Conservation (phyloP, 2,329 filamentous ascomycete genomes). For the Neonectria punicea region DNA sequence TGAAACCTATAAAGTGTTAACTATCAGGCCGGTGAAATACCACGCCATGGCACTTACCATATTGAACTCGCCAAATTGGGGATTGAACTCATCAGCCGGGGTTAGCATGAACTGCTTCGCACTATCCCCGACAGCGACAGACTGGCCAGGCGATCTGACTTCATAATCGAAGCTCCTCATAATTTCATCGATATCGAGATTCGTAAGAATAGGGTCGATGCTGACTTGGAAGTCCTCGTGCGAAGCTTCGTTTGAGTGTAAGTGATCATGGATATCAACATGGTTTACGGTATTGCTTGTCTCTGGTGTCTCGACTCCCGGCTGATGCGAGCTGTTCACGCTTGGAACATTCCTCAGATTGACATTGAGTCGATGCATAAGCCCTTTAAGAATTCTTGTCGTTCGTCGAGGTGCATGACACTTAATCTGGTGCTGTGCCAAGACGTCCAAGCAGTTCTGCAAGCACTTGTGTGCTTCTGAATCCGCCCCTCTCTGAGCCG, state of each 20-base stretch:
- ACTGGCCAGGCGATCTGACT: neutral
- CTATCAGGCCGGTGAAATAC: too few relatives aligned
- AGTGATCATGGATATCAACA: neutral
- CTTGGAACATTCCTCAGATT: neutral
- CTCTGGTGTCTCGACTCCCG: neutral
- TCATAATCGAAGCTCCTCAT: constrained; percentile 13
- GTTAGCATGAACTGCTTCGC: neutral
- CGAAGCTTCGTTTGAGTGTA: neutral
- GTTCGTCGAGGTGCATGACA: constrained; percentile 26
- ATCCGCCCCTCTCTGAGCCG: constrained; percentile 52
- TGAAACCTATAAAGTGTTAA: neutral
- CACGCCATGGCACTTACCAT: neutral
- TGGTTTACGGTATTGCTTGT: neutral
- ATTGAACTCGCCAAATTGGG: neutral
- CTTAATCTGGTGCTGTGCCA: constrained; percentile 56
- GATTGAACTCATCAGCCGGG: neutral
- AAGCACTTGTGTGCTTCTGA: constrained; percentile 53
- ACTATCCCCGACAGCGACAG: neutral
- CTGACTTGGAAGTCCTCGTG: neutral
- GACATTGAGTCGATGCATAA: constrained; percentile 16
- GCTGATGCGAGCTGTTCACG: neutral
- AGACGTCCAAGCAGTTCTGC: constrained; percentile 54
- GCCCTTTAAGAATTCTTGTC: constrained; percentile 21
- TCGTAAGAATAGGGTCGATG: neutral
- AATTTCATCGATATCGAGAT: constrained; percentile 9